Evolutionary conservation across 2,329 filamentous ascomycete genomes (phyloP), one percentile per base, ranked within the genome.

Genomic region (Ascochyta rabiei): DNA sequence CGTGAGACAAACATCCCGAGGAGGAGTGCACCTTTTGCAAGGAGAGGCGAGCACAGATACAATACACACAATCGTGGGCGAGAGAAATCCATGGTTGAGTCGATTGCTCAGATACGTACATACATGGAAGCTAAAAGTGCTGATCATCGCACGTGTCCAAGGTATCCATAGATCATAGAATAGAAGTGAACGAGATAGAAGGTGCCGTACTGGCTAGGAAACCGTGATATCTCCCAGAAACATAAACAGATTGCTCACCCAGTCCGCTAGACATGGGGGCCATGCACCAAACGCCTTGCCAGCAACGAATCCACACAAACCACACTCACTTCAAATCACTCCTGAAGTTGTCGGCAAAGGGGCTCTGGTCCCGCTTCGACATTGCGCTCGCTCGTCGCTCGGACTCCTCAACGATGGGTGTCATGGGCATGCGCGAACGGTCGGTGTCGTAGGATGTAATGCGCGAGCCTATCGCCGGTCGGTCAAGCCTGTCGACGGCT

Each of bases 351-450:
- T 75, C 72, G 3, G 68, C 64, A 51, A 75, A 75, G 2, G 72
- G 72, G 39, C 69, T 72, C 40, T 70, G 66, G 15, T 69, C 68
- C 40, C 72, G 61, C 53, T 64, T 65, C 1, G 68, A 70, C 19
- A 64, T 57, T 7, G 69, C 63, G 38, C 62, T 63, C 45, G 70
- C 77, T 16, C 66, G 60, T 42, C 75, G 76, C 26, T 76, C 70
- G 1, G 74, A 72, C 59, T 81, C 79, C 54, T 81, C 79, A 7
- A 77, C 75, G n/a, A 80, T 79, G 16, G 78, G 77, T 18, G 74
- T 77, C 56, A 81, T 74, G 8, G 71, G 70, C 19, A 66, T 61
- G 18, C 67, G 68, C 2, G 72, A 56, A 18, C 61, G 64, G 24
- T 63, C 67, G 3, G 61, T 60, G 23, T 68, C 65, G 54, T 68